These are phyloP conservation scores for Diutina pseudorugosa DNA, from an alignment of 1,139 yeast genomes.

Conservation along the genomic window DNA sequence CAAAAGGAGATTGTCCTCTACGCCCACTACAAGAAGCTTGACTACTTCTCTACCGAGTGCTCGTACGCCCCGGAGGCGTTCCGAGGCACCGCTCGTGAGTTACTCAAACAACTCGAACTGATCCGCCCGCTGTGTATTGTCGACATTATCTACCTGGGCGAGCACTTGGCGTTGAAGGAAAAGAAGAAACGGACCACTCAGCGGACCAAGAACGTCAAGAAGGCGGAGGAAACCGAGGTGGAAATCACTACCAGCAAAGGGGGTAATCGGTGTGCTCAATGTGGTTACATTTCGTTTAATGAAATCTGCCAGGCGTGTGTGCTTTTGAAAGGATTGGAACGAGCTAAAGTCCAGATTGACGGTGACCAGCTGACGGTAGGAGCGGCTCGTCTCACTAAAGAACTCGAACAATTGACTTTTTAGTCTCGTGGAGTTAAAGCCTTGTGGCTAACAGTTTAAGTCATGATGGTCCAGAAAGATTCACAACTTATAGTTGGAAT, in stretches of 20 bases:
- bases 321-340: slow-evolving; percentile 72
- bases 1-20: slow-evolving; percentile 95
- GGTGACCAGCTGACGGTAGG: slow-evolving; percentile 42
- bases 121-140: slow-evolving; percentile 88
- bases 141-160: slow-evolving; percentile 92
- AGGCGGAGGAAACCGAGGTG: slow-evolving; percentile 7
- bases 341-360: slow-evolving; percentile 50
- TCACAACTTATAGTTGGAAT: no score
- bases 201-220: slow-evolving; percentile 18
- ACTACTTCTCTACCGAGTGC: slow-evolving; percentile 95
- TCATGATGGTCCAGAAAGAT: no score
- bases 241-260: slow-evolving; percentile 19
- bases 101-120: slow-evolving; percentile 81
- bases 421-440: no score
- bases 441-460: no score
- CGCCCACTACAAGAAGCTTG: slow-evolving; percentile 92
- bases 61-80: slow-evolving; percentile 98
- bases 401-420: slow-evolving; percentile 1
- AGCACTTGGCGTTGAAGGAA: slow-evolving; percentile 58
- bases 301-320: slow-evolving; percentile 88
- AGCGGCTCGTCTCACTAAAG: slow-evolving; percentile 35
- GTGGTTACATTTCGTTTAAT: slow-evolving; percentile 89
- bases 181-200: slow-evolving; percentile 27
- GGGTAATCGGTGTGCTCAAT: slow-evolving; percentile 71
- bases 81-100: slow-evolving; percentile 90